Evolutionary conservation across 257 asterid genomes (phyloP), one percentile per base, ranked within the genome.

Genomic region (Capsicum chinense): DNA sequence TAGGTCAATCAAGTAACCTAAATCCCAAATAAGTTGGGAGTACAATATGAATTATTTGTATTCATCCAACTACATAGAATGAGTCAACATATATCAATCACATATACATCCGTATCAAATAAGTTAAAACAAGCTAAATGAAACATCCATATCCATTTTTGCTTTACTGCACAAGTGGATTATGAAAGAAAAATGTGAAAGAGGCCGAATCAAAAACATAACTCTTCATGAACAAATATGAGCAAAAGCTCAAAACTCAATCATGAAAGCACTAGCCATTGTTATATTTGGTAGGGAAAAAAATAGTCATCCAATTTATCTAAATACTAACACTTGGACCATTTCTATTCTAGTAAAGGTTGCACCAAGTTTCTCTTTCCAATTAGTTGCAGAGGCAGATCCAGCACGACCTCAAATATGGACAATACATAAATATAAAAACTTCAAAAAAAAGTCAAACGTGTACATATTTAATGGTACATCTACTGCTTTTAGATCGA

Each of bases 41-140:
- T 50, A 50, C 60, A 12, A 74, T 50, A 52, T 74, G 81, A 74
- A 52, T 74, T 21, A 52, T 52, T 76, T 76, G 21, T 76, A 76
- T 76, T 14, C 7, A 52, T 13, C 16, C 63, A 3, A 26, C 81
- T 52, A 62, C 63, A 76, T 11, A 37, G 19, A 76, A 21, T 73
- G 21, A 76, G 81, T 76, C 59, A 21, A 21, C 80, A 50, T 52
- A 19, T 52, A 76, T 26, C 63, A 13, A 50, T 54, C 62, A 50
- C 26, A 8, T 52, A 52, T 0, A 13, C 63, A 76, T 26, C 81
- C 13, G 52, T 21, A 6, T 26, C 7, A 9, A 52, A 50, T 21
- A 19, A 52, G 63, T 54, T 76, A 76, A 76, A 3, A 7, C 13
- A 19, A 26, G 48, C 47, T 21, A 76, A 6, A 74, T 21, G 81